Percentiles rank a stretch among this genome's conserved stretches.
These are phyloP conservation scores for Boletales sp. DNA, from an alignment of 768 basidiomycete species.

Conservation along the genomic window DNA sequence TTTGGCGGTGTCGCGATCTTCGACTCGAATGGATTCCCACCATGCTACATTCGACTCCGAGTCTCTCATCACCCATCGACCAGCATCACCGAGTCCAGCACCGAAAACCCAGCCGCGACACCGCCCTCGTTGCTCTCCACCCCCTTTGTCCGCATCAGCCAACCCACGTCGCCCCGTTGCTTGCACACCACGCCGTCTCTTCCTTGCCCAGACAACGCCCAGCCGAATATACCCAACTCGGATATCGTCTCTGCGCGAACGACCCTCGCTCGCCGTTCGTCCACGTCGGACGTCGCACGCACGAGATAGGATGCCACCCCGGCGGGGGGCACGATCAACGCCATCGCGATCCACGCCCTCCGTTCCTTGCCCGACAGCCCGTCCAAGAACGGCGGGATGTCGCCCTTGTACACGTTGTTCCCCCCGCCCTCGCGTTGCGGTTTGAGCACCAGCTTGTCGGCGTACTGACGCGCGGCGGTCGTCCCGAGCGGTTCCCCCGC, in stretches of 20 bases:
- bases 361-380: constrained; percentile 56
- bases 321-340: constrained; percentile 79
- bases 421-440: constrained; percentile 98
- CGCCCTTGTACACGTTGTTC: constrained; percentile 87
- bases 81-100: constrained; percentile 66
- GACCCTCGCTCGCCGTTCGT: constrained; percentile 16
- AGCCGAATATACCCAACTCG: constrained; percentile 92
- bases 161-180: constrained; percentile 69
- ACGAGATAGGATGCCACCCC: constrained; percentile 71
- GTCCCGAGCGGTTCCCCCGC: constrained; percentile 20
- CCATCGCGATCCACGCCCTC: constrained; percentile 95
- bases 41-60: no score
- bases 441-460: constrained; percentile 76
- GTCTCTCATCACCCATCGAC: constrained; percentile 29
- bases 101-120: constrained; percentile 57
- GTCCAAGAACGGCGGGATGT: constrained; percentile 76
- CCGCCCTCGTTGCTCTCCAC: constrained; percentile 76
- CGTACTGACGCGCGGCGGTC: constrained; percentile 23
- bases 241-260: constrained; percentile 71
- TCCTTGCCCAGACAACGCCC: constrained; percentile 66
- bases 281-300: constrained; percentile 38
- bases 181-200: constrained; percentile 31
- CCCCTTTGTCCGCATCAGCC: constrained; percentile 86
- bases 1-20: no score
- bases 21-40: no score